Evolutionary conservation across 1,284 basidiomycete species (phyloP).

Genomic region (Ceratorhiza oryzae-sativae): DNA sequence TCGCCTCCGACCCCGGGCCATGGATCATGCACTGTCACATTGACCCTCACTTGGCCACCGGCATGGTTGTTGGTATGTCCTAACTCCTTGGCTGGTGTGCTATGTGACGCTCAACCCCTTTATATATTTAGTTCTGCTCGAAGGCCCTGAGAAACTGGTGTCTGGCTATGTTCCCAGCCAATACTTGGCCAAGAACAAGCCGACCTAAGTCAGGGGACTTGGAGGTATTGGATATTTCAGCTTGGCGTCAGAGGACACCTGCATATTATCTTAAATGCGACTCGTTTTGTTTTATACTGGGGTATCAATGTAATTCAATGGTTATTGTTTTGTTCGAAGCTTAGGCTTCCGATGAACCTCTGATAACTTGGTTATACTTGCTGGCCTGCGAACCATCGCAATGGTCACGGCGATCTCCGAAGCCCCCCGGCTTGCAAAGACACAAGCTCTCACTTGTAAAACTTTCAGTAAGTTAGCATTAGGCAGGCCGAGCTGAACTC

Average conservation of each 20-base stretch:
- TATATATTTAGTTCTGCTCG: neutral
- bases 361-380: too few relatives aligned
- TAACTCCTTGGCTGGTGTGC: neutral
- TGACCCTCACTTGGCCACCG: constrained; percentile 24
- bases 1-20: constrained; percentile 10
- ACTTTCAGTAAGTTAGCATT: too few relatives aligned
- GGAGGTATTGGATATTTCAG: too few relatives aligned
- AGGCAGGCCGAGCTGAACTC: too few relatives aligned
- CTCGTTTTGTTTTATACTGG: neutral
- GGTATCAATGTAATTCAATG: neutral
- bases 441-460: too few relatives aligned
- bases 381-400: too few relatives aligned
- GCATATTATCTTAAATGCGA: neutral
- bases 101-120: neutral
- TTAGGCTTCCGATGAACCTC: too few relatives aligned
- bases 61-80: constrained; percentile 25
- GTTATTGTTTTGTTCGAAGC: too few relatives aligned
- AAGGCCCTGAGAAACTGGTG: constrained; percentile 17
- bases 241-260: neutral
- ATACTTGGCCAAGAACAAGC: constrained; percentile 25
- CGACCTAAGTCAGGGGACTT: neutral
- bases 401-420: too few relatives aligned
- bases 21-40: constrained; percentile 36
- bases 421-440: too few relatives aligned
- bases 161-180: constrained; percentile 9